Conservation (phyloP, 768 basidiomycete genomes). For the Porphyrellus cyaneotinctus region DNA sequence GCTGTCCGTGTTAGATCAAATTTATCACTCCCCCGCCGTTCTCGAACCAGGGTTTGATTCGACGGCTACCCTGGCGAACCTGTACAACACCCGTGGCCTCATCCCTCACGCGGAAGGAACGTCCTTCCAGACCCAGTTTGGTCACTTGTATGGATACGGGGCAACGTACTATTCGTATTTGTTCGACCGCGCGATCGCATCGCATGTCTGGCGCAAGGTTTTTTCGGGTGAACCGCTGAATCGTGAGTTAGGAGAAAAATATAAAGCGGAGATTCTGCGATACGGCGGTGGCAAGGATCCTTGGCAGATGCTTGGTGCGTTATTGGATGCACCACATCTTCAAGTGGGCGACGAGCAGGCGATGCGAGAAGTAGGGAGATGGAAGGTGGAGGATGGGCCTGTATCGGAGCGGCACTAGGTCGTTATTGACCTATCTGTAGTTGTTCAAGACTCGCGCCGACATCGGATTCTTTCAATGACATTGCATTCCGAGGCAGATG, state of each 20-base stretch:
- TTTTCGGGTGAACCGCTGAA: conserved; percentile 67
- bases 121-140: conserved; percentile 93
- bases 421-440: neutral
- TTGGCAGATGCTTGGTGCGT: conserved; percentile 82
- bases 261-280: conserved; percentile 68
- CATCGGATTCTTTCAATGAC: neutral
- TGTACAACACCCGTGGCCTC: conserved; percentile 68
- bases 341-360: conserved; percentile 69
- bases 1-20: conserved; percentile 84
- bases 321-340: conserved; percentile 65
- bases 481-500: conserved; percentile 2
- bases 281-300: conserved; percentile 91
- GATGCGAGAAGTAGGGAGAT: conserved; percentile 87
- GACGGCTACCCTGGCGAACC: conserved; percentile 55
- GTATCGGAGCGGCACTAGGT: conserved; percentile 55
- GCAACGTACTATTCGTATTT: conserved; percentile 98
- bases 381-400: conserved; percentile 79
- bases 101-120: conserved; percentile 83
- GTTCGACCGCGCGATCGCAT: conserved; percentile 94
- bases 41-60: conserved; percentile 63
- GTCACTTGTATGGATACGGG: conserved; percentile 93
- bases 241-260: conserved; percentile 74
- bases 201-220: conserved; percentile 78
- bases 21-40: conserved; percentile 75
- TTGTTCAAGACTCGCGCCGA: no score